Conservation (phyloP, 768 basidiomycete species). For the Suillus weaverae region DNA sequence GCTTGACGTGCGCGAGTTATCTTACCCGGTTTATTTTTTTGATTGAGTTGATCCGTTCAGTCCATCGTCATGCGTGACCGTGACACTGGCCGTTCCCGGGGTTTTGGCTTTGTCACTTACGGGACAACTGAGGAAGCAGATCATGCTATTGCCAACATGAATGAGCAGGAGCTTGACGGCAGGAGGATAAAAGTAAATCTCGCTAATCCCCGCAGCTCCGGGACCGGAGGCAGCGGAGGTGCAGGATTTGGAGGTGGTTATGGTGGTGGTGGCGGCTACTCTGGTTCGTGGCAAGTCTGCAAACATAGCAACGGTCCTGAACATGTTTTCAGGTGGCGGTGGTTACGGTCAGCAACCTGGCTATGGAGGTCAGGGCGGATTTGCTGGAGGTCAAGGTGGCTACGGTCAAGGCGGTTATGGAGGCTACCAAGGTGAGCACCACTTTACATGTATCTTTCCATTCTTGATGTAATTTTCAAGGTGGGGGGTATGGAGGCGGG, state of each 20-base stretch:
- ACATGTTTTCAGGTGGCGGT: constrained; percentile 23
- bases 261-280: constrained; percentile 35
- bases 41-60: constrained; percentile 48
- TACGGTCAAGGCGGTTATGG: constrained; percentile 29
- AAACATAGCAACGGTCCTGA: constrained; percentile 10
- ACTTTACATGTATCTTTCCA: constrained; percentile 7
- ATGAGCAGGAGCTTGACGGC: constrained; percentile 94
- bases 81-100: constrained; percentile 94
- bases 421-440: constrained; percentile 19
- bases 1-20: constrained; percentile 81
- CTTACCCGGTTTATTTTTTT: constrained; percentile 16
- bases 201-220: constrained; percentile 66
- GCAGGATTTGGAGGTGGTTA: constrained; percentile 30
- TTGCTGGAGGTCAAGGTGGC: constrained; percentile 30
- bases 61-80: constrained; percentile 99
- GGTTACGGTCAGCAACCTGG: constrained; percentile 29
- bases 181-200: constrained; percentile 88
- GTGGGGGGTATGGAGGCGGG: constrained; percentile 19
- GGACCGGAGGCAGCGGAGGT: constrained; percentile 48
- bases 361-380: constrained; percentile 24
- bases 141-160: constrained; percentile 69
- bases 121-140: constrained; percentile 63
- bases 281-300: constrained; percentile 21
- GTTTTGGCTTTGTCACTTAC: constrained; percentile 95
- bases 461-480: constrained; percentile 22